A percentile compares a stretch with the other conserved stretches of the same genome.
These are phyloP conservation scores for Kernera saxatilis DNA, from an alignment of 345 rosid species.

Conservation along the genomic window DNA sequence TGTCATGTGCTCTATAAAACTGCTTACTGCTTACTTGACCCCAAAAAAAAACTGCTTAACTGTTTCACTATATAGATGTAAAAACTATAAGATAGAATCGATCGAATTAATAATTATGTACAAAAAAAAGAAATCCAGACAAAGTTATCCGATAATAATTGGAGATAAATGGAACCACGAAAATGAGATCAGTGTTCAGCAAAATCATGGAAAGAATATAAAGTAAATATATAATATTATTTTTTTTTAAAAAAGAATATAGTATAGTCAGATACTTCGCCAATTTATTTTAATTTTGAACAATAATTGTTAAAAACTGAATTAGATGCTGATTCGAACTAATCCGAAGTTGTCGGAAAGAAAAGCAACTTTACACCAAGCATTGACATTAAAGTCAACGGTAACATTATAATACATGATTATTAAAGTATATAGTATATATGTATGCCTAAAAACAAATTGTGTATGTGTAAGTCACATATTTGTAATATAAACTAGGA, in stretches of 20 bases:
- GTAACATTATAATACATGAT: conserved; percentile 1
- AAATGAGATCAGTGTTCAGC: conserved; percentile 14
- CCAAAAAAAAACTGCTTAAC: too few relatives aligned
- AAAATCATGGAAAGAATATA: conserved; percentile 3
- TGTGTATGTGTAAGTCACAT: neutral
- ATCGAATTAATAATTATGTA: neutral
- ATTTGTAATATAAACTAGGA: neutral
- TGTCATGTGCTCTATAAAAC: neutral
- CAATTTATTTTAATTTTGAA: neutral
- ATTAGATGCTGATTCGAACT: conserved; percentile 31
- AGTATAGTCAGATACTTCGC: conserved; percentile 4
- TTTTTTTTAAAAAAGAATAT: neutral
- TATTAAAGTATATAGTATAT: neutral
- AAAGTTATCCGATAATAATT: conserved; percentile 5
- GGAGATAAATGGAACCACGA: conserved; percentile 10
- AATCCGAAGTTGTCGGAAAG: conserved; percentile 29
- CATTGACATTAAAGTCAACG: conserved; percentile 22
- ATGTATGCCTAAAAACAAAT: neutral
- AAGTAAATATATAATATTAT: neutral
- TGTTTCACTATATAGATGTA: neutral
- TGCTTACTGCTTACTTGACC: too few relatives aligned
- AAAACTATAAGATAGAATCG: neutral
- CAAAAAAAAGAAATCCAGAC: neutral
- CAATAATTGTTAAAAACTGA: neutral
- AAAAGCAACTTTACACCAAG: neutral